Evolutionary conservation across 1,139 yeast genomes (phyloP), one percentile per base, ranked within the genome.

Genomic region (Yarrowia galli): DNA sequence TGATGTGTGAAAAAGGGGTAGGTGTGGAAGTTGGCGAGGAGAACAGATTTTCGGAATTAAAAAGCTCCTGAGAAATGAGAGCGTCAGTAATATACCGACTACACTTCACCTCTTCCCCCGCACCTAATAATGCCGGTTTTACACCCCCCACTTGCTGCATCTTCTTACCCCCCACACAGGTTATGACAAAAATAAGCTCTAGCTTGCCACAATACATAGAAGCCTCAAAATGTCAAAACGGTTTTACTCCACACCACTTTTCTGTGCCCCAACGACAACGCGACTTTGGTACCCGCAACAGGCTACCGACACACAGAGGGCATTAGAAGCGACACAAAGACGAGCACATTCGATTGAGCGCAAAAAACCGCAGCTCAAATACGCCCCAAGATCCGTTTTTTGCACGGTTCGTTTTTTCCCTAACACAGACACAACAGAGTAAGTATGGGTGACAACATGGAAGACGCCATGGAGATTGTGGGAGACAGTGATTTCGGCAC

Each of bases 221-320:
- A 35, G 42, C 28, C 42, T 20, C 58, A 51, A 35, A 35, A 7
- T 22, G 38, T 18, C 42, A n/a, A n/a, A 48, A 46, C 22, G 15
- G 51, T 46, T 23, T 51, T 51, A 51, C 58, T 51, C 58, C 58
- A 51, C 58, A 51, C 58, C 58, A 35, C 58, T 51, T 51, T 49
- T 36, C 20, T 35, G 25, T 18, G 40, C 40, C 18, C 18, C 18
- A 20, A 51, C 58, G 38, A 51, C 58, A 18, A 35, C 58, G 58
- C 58, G 58, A 51, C 43, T 35, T 35, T 35, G 13, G 28, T 9
- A 51, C 15, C 35, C 13, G 28, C 20, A 3, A 13, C 40, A 6
- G 18, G 54, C 38, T 49, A 32, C 16, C n/a, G 54, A 28, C 54
- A 18, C 40, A 28, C 32, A 32, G 13, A 18, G 40, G 10, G 5